Evolutionary conservation across 371 early-diverging fungal genomes (phyloP), one percentile per base, ranked within the genome.

Genomic region (Coemansia sp.): DNA sequence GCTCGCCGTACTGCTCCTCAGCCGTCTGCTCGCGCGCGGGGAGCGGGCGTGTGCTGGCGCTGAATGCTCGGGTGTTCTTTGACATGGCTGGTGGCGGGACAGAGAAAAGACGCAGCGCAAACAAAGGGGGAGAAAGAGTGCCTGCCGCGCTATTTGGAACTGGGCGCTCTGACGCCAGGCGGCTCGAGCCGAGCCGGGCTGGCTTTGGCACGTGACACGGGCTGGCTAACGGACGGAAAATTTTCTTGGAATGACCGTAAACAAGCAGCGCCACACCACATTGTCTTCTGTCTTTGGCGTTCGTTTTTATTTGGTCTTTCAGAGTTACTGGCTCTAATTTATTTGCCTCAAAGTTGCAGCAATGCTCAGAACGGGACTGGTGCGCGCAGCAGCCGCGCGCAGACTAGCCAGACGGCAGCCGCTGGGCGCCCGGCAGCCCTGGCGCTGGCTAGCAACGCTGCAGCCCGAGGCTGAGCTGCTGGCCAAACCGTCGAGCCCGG

Each of bases 1-100:
- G 99, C 48, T 89, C 83, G 34, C 92, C 94, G 77, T 97, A 98
- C 53, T 89, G 84, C 66, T 95, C 95, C 63, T 93, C 97, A 51
- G 88, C 82, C 0, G 92, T 90, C 81, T 94, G 91, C 68, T 90
- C 88, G 57, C 86, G 83, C 49, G 86, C 8, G 5, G 43, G 33
- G 6, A 34, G 34, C 14, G 84, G 78, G 8, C 88, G 83, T 5
- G 85, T 79, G 75, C 78, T 76, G 12, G 80, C 72, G 57, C 81
- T 79, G 66, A 87, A 86, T 2, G 83, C 83, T 50, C 84, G 53
- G 56, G 40, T 56, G 52, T 55, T 43, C 34, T 55, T 41, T 8
- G 38, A 12, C 61, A 63, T 61, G 9, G 2, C 54, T 16, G n/a
- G 20, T 9, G n/a, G 47, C 47, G 9, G 9, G n/a, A 47, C 20